Conservation (phyloP, 2,329 filamentous ascomycete species). For the Hypoxylon sp. region DNA sequence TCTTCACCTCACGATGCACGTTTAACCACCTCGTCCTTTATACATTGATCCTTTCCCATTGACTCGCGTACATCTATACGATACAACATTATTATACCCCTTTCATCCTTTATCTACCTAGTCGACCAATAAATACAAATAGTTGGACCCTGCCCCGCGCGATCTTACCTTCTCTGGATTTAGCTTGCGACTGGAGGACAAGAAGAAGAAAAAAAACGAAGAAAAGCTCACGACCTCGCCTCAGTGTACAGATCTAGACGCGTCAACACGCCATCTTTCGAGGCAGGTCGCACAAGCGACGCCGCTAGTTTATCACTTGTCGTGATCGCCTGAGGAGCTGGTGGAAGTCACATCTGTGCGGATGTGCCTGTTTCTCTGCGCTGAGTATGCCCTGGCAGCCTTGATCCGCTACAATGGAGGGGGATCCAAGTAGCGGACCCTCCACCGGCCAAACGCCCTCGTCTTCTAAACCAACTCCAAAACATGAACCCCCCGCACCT, state of each 20-base stretch:
- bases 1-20: neutral
- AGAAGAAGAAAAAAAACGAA: neutral
- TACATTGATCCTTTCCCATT: neutral
- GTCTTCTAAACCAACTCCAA: constrained; percentile 38
- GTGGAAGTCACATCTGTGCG: constrained; percentile 20
- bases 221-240: neutral
- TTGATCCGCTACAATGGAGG: constrained; percentile 43
- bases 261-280: constrained; percentile 3
- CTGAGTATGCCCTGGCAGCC: constrained; percentile 36
- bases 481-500: constrained; percentile 40
- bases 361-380: constrained; percentile 1
- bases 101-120: neutral
- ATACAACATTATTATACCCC: neutral
- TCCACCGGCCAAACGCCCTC: constrained; percentile 39
- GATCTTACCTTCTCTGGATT: constrained; percentile 2
- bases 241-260: too few relatives aligned
- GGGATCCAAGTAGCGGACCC: constrained; percentile 41
- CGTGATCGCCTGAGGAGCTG: constrained; percentile 1
- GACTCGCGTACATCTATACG: constrained; percentile 3
- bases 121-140: neutral
- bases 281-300: constrained; percentile 2
- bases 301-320: constrained; percentile 3
- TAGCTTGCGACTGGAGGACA: neutral
- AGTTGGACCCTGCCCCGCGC: constrained; percentile 21
- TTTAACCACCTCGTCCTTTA: neutral